Base-by-base conservation (phyloP, 1,284 basidiomycete genomes). In the Boletellus deceptivus region DNA sequence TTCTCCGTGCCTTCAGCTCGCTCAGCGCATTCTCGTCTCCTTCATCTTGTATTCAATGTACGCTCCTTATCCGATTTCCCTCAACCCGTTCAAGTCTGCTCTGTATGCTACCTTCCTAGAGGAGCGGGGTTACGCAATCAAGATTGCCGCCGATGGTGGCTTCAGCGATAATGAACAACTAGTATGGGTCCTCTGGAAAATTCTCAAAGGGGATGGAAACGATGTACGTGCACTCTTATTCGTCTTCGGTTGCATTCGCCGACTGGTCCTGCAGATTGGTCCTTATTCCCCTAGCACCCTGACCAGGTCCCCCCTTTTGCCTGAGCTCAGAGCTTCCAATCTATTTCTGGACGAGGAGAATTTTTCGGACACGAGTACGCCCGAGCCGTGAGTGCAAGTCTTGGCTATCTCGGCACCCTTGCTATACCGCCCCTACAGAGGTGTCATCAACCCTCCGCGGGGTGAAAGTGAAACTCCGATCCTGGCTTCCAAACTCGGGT, bases 181-280 rank as follows among this genome's bases (percentile, higher is more conserved):
- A 43, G 83, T 89, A 33, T 89, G 87, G 86, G 86, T 89, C 33
- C 71, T 89, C 49, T 89, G 86, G 86, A 89, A 89, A 70, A 85
- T 89, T 50, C 70, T 89, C 49, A 85, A 81, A 62, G 87, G 87
- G 43, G 86, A 89, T 63, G 87, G 87, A 10, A 81, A 80, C 55
- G 86, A 89, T 74, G 87, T 89, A 55, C 80, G 45, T 44, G 7
- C 16, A 14, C 73, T 25, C 36, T 44, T n/a, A 24, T 37, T 35
- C 41, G 33, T 48, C 49, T 34, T 40, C 40, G n/a, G 43, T 33
- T 38, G 29, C 16, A 8, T 2, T 13, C 6, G 10, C 53, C 59
- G 24, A 64, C 33, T n/a, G 8, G 47, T 20, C 25, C 29, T 36
- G 4, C 49, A 88, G 86, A 86, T 90, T 69, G 86, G 82, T 52